These are phyloP conservation scores for Cryomyces minteri DNA, from an alignment of 495 filamentous ascomycete species.

Conservation along the genomic window DNA sequence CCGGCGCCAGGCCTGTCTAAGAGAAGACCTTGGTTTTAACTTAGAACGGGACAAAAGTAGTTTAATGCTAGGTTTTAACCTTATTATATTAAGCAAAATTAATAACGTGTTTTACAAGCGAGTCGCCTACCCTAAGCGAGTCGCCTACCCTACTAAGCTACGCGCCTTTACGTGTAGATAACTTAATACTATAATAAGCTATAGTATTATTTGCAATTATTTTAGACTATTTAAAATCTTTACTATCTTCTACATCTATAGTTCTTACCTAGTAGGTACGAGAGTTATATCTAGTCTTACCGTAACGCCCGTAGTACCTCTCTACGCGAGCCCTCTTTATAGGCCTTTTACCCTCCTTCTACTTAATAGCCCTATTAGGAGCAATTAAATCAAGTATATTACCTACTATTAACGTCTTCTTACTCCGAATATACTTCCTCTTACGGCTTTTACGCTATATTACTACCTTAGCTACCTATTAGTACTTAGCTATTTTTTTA, in stretches of 20 bases:
- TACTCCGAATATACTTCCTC: neutral
- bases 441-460: neutral
- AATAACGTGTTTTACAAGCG: too few relatives aligned
- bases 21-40: too few relatives aligned
- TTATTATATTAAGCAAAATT: too few relatives aligned
- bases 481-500: neutral
- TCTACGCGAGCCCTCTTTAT: neutral
- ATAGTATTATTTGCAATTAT: too few relatives aligned
- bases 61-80: too few relatives aligned
- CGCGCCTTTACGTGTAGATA: too few relatives aligned
- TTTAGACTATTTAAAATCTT: too few relatives aligned
- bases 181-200: too few relatives aligned
- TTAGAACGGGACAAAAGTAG: too few relatives aligned
- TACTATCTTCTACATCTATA: neutral
- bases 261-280: neutral
- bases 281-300: neutral
- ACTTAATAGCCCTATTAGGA: neutral
- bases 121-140: too few relatives aligned
- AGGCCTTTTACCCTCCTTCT: neutral
- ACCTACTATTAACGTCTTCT: neutral
- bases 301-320: neutral
- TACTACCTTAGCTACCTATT: neutral
- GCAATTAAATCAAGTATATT: neutral
- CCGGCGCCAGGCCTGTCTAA: too few relatives aligned
- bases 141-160: too few relatives aligned